These are phyloP conservation scores for Trichoderma polysporum DNA, from an alignment of 2,329 filamentous ascomycete genomes.

Conservation along the genomic window DNA sequence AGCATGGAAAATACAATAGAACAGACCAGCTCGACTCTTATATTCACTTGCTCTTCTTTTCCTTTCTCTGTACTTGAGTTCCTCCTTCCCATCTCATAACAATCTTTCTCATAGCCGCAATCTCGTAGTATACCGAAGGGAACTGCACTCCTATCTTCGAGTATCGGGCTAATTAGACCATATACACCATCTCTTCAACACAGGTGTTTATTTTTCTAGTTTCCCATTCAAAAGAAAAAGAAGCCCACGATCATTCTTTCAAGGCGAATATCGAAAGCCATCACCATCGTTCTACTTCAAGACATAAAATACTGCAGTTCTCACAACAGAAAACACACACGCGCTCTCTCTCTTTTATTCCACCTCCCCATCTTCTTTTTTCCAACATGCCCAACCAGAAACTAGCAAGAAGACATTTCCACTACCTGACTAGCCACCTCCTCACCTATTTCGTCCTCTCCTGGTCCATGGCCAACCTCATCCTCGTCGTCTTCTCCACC, in stretches of 20 bases:
- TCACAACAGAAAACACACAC: background rate
- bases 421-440: background rate
- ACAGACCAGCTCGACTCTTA: background rate
- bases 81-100: background rate
- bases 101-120: background rate
- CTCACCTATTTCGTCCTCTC: conserved; percentile 19
- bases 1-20: background rate
- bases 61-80: background rate
- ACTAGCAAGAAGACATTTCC: background rate
- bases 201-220: background rate
- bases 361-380: background rate
- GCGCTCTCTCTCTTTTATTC: background rate
- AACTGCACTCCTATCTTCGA: background rate
- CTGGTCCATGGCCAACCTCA: conserved; percentile 23
- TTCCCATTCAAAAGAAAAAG: background rate
- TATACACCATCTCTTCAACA: background rate
- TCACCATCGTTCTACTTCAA: background rate
- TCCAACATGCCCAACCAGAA: background rate
- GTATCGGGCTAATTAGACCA: background rate
- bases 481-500: conserved; percentile 23
- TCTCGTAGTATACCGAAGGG: too few relatives aligned
- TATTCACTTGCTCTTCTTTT: background rate
- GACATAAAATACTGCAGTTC: background rate
- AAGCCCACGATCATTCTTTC: background rate
- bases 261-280: background rate